These are phyloP conservation scores for Lodderomyces margitis DNA, from an alignment of 1,139 yeast species.

Conservation along the genomic window DNA sequence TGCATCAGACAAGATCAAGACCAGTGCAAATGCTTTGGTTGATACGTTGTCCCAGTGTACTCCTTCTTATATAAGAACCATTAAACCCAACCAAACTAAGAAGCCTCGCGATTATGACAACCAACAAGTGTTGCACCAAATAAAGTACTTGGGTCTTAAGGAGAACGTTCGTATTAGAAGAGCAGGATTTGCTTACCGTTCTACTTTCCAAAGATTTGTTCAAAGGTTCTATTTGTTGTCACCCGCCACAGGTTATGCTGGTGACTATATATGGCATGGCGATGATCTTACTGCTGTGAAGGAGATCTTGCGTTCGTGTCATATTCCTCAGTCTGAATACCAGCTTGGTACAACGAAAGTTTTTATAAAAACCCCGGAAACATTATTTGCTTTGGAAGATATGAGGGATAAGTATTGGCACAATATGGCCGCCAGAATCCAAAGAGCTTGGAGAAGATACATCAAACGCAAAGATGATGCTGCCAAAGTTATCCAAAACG, in stretches of 20 bases:
- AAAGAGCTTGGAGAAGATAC: slow-evolving; percentile 93
- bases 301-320: slow-evolving; percentile 75
- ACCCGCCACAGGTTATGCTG: slow-evolving; percentile 91
- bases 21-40: slow-evolving; percentile 86
- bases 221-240: slow-evolving; percentile 91
- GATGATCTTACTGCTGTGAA: slow-evolving; percentile 78
- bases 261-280: slow-evolving; percentile 95
- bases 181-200: slow-evolving; percentile 98
- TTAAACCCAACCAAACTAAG: slow-evolving; percentile 93
- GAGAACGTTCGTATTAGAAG: slow-evolving; percentile 97
- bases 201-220: slow-evolving; percentile 95
- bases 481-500: slow-evolving; percentile 78
- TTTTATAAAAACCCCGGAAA: slow-evolving; percentile 95
- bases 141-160: slow-evolving; percentile 92
- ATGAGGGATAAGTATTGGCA: slow-evolving; percentile 98
- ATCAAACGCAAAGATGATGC: slow-evolving; percentile 81
- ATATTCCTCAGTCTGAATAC: slow-evolving; percentile 76
- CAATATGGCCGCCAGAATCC: slow-evolving; percentile 96
- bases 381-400: slow-evolving; percentile 91
- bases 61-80: slow-evolving; percentile 96
- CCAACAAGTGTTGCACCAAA: slow-evolving; percentile 89
- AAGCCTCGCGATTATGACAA: slow-evolving; percentile 89
- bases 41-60: slow-evolving; percentile 85
- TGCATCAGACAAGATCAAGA: slow-evolving; percentile 94
- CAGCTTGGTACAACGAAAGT: slow-evolving; percentile 95